Percentiles rank a stretch among this genome's conserved stretches.
phyloP scores from a whole-genome alignment of 768 basidiomycete genomes.

The Paxillus ammoniavirescens region DNA sequence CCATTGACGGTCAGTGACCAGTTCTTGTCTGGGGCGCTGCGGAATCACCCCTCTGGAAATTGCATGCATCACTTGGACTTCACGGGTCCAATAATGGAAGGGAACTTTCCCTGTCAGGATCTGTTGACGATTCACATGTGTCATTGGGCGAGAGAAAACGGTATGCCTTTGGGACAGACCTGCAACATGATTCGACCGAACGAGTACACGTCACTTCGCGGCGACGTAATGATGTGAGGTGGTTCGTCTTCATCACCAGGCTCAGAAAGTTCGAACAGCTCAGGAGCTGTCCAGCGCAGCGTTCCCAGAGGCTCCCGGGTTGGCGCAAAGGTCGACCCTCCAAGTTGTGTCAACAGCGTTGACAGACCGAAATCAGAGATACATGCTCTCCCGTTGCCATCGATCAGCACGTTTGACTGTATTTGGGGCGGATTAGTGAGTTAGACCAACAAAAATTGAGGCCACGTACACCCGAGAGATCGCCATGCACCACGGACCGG shows the following conservation, averaged over 20 bases:
- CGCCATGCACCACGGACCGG: neutral
- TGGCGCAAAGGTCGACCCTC: slow-evolving; percentile 33
- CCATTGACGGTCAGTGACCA: neutral
- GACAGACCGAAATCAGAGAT: slow-evolving; percentile 46
- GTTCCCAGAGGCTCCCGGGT: slow-evolving; percentile 25
- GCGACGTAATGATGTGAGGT: neutral
- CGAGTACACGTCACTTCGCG: slow-evolving; percentile 36
- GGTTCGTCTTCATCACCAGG: too few species aligned
- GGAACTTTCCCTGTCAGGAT: slow-evolving; percentile 1
- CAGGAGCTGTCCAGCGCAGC: slow-evolving; percentile 43
- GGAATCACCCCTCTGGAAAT: neutral
- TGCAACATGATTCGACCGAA: slow-evolving; percentile 5
- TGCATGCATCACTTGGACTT: slow-evolving; percentile 2
- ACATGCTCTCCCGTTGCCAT: slow-evolving; percentile 37
- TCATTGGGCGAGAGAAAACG: too few species aligned
- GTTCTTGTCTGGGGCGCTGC: neutral
- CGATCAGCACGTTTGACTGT: slow-evolving; percentile 38
- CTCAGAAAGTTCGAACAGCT: slow-evolving; percentile 24
- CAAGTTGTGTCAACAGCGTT: slow-evolving; percentile 34
- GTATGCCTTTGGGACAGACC: neutral
- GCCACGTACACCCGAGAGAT: slow-evolving; percentile 12
- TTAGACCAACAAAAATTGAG: too few species aligned
- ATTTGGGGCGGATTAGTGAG: too few species aligned
- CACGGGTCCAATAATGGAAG: slow-evolving; percentile 3
- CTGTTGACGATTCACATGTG: too few species aligned